Percentiles rank a stretch among this genome's conserved stretches.
phyloP scores from a whole-genome alignment of 345 rosid genomes.

The Abelmoschus esculentus region DNA sequence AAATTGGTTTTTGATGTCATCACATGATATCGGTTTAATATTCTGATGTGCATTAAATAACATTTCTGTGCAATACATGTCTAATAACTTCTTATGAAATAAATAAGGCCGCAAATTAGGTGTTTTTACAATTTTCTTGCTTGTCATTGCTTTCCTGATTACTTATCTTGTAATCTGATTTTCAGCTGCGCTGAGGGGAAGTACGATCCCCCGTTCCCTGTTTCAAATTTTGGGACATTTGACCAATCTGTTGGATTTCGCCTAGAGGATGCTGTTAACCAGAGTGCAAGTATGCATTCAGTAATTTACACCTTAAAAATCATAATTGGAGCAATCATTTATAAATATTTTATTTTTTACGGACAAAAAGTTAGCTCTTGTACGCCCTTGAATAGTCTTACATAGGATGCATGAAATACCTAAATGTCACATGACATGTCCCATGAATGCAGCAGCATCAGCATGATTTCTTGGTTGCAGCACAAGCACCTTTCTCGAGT shows the following conservation, averaged over 20 bases:
- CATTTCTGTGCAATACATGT: not conserved
- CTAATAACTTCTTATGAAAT: not conserved
- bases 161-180: slow-evolving; percentile 16
- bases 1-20: not conserved
- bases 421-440: not conserved
- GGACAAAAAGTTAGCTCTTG: not conserved
- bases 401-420: not conserved
- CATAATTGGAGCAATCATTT: not conserved
- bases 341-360: not conserved
- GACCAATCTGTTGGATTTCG: slow-evolving; percentile 26
- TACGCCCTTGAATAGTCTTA: not conserved
- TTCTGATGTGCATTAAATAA: not conserved
- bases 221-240: slow-evolving; percentile 25
- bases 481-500: not conserved
- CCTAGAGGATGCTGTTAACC: slow-evolving; percentile 25
- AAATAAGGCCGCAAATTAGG: not conserved
- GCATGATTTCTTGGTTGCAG: not conserved
- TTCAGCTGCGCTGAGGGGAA: slow-evolving; percentile 27
- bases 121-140: not conserved
- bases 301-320: not conserved
- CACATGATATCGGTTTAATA: not conserved
- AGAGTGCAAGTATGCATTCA: slow-evolving; percentile 28
- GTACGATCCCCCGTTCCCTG: slow-evolving; percentile 16
- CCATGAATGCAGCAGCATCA: not conserved
- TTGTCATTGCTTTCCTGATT: not conserved